Percentiles rank a stretch among this genome's conserved stretches.
phyloP scores from a whole-genome alignment of 345 rosid genomes.

The Turritis glabra region DNA sequence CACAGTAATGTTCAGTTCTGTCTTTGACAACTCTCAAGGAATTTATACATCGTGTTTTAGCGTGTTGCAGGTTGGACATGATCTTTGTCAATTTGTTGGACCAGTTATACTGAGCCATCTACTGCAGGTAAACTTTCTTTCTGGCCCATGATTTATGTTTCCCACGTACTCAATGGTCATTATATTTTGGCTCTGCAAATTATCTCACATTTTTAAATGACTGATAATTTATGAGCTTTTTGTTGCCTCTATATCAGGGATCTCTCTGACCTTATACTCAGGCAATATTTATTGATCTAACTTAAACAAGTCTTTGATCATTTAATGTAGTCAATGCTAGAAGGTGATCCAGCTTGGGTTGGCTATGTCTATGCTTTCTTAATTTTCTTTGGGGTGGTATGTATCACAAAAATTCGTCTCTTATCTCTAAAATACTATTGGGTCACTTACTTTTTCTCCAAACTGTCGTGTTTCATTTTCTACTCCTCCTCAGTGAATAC shows the following conservation, averaged over 20 bases:
- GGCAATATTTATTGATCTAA: background rate
- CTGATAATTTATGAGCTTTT: background rate
- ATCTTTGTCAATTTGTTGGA: slow-evolving; percentile 86
- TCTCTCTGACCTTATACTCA: background rate
- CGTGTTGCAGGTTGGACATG: slow-evolving; percentile 66
- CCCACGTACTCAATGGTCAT: background rate
- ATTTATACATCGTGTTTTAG: slow-evolving; percentile 39
- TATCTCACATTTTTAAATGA: no score
- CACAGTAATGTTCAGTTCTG: slow-evolving; percentile 25
- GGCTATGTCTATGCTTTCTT: slow-evolving; percentile 84
- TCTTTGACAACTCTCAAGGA: slow-evolving; percentile 23
- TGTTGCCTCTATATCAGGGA: background rate
- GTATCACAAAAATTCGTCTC: slow-evolving; percentile 13
- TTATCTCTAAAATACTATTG: background rate
- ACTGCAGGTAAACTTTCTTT: slow-evolving; percentile 52
- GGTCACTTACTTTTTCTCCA: background rate
- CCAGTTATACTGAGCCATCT: slow-evolving; percentile 80
- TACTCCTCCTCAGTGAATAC: no score
- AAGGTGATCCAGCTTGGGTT: slow-evolving; percentile 85
- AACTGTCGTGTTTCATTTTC: background rate
- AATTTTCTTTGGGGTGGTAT: slow-evolving; percentile 83
- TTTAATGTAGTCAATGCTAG: slow-evolving; percentile 85
- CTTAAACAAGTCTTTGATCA: background rate
- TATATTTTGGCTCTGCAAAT: no score
- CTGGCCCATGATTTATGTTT: background rate